Evolutionary conservation across 2,329 filamentous ascomycete genomes (phyloP), one percentile per base, ranked within the genome.

Genomic region (Beauveria sp.): DNA sequence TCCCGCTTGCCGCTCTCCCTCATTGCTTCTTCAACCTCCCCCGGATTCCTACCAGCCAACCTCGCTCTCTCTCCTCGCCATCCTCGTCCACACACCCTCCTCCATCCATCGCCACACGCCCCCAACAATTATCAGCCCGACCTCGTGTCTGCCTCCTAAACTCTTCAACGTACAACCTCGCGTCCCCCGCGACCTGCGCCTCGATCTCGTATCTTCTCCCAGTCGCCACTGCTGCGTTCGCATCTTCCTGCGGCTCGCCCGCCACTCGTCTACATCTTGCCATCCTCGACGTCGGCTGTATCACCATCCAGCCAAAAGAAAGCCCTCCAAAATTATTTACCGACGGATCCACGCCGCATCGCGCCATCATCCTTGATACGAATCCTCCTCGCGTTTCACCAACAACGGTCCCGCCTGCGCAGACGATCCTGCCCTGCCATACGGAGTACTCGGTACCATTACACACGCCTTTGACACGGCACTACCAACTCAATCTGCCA

Each of bases 261-360:
- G 16, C 22, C 24, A 43, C 20, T 30, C n/a, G 14, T 8, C 10
- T 22, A 26, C 38, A 18, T 16, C 38, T 45, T 28, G 3, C n/a
- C 10, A 58, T 50, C 55, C 55, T 58, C 55, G 30, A 57, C 54
- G 42, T 38, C 54, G 42, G 26, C 28, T 47, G 42, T 57, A 18
- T 57, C 26, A 47, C 28, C 51, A 43, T 20, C 3, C 49, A 34
- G 4, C 22, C 52, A 4, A 24, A 30, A 55, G 20, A 16, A 38
- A 16, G 12, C 5, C 34, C 5, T 16, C 0, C 34, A 14, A 16
- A n/a, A n/a, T n/a, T n/a, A 14, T 16, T 5, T 28, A 12, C 14
- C 20, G 34, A 55, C 40, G 22, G 52, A 55, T 57, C 43, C 54
- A 22, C 54, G n/a, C 14, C 54, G 22, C 55, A 58, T 57, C 55